Evolutionary conservation across 768 basidiomycete genomes (phyloP).

Genomic region (Panellus pusillus): DNA sequence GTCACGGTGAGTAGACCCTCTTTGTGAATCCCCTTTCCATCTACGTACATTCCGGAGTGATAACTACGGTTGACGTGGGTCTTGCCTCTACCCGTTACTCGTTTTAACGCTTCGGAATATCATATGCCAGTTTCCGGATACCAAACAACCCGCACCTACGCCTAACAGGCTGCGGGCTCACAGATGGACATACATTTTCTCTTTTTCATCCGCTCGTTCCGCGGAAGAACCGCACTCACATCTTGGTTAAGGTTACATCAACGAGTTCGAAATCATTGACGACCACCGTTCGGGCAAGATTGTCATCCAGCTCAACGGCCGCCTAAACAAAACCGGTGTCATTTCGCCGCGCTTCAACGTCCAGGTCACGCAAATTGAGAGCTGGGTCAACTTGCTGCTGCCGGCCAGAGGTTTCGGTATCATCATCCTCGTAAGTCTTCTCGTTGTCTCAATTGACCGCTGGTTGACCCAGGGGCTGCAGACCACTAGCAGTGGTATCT

Average conservation of each 20-base stretch:
- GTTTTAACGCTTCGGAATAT: constrained; percentile 88
- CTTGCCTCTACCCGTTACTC: constrained; percentile 58
- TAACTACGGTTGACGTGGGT: constrained; percentile 81
- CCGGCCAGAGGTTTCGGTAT: constrained; percentile 96
- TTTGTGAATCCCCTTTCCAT: background rate
- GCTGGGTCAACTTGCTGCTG: constrained; percentile 95
- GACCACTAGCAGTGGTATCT: constrained; percentile 97
- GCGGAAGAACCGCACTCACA: constrained; percentile 21
- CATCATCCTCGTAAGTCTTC: constrained; percentile 79
- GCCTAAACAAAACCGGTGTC: constrained; percentile 99
- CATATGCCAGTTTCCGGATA: constrained; percentile 51
- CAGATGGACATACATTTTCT: constrained; percentile 50
- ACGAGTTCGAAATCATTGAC: constrained; percentile 98
- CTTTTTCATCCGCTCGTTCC: constrained; percentile 12
- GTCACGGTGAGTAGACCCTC: constrained; percentile 68
- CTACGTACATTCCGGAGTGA: constrained; percentile 56
- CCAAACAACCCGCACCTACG: constrained; percentile 55
- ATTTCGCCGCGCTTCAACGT: constrained; percentile 99
- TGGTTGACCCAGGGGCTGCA: constrained; percentile 26
- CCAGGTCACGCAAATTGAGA: constrained; percentile 87
- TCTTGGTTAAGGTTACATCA: constrained; percentile 81
- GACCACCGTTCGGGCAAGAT: constrained; percentile 99
- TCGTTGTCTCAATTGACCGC: background rate
- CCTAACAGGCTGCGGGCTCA: constrained; percentile 50
- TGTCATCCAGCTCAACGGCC: constrained; percentile 96